Base-by-base conservation (phyloP, 2,329 filamentous ascomycete species). In the Trichoderma harzianum region DNA sequence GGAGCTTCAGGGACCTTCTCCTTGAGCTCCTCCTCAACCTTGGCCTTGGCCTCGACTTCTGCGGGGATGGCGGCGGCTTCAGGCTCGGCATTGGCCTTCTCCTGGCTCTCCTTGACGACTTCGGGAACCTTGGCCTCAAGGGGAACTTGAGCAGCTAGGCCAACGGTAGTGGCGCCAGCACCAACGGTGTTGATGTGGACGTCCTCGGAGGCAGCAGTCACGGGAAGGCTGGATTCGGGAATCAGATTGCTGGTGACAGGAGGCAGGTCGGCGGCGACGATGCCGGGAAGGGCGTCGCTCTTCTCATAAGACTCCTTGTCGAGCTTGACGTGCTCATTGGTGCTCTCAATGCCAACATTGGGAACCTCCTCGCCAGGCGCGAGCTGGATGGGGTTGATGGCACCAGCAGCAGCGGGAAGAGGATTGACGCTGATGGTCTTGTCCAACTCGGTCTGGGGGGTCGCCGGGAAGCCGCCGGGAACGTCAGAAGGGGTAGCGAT, bases 301-400 rank as follows among this genome's bases (percentile, higher is more conserved):
- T 93, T 93, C 80, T 97, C 92, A 82, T 98, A 98, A 1, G 93
- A 95, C 76, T 90, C 93, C 80, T 94, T 88, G 80, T 98, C 95
- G 24, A 93, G 88, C 78, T 91, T 89, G 78, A 97, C 88, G 65
- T 94, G 91, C 73, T 84, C 84, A 79, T 93, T 91, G 76, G 89
- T 84, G 75, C 91, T 91, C 80, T 93, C 92, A 66, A 86, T 82
- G 62, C 90, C 90, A 76, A 94, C 87, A 62, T 92, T 86, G 53
- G 95, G 95, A 11, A 97, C 88, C 80, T 91, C 90, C 84, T 97
- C 93, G 77, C 94, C 94, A 5, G 95, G 92, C 28, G 88, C 87
- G 69, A 97, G 87, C 77, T 88, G 86, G 80, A 98, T 88, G 8
- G 95, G 95, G 82, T 98, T 98, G 72, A 94, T 89, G 43, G 83